A percentile compares a stretch with the other conserved stretches of the same genome.
These are phyloP conservation scores for Plasmodium yoelii DNA, from an alignment of 169 alveolate species.

Conservation along the genomic window DNA sequence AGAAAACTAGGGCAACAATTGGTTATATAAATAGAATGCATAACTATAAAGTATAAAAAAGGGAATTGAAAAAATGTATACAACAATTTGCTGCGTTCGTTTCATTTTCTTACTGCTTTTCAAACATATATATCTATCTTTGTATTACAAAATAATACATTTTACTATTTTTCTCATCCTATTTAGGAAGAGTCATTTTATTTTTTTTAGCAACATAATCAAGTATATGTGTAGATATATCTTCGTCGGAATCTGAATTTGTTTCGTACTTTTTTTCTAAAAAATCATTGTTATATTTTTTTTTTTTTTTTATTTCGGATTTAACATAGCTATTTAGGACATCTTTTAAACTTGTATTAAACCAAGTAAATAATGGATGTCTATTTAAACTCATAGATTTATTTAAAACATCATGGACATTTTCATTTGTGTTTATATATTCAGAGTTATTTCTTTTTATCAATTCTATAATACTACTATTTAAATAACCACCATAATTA, in stretches of 20 bases:
- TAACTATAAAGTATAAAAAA: no score
- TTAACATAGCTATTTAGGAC: slow-evolving; percentile 60
- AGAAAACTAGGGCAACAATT: no score
- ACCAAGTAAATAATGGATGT: slow-evolving; percentile 62
- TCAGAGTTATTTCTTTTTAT: slow-evolving; percentile 40
- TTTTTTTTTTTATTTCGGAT: slow-evolving; percentile 59
- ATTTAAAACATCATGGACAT: slow-evolving; percentile 40
- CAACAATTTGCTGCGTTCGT: no score
- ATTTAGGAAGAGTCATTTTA: neutral
- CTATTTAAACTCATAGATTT: slow-evolving; percentile 50
- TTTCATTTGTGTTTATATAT: slow-evolving; percentile 21
- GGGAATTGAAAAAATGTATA: no score
- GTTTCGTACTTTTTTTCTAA: slow-evolving; percentile 31
- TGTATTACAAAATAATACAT: no score
- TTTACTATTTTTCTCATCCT: no score
- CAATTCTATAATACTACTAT: slow-evolving; percentile 33
- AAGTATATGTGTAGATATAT: slow-evolving; percentile 59
- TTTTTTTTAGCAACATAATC: slow-evolving; percentile 49
- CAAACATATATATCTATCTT: no score
- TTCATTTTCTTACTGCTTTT: no score
- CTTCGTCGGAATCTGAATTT: slow-evolving; percentile 61
- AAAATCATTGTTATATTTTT: slow-evolving; percentile 32
- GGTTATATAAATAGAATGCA: no score
- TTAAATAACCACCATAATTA: slow-evolving; percentile 73
- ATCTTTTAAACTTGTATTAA: slow-evolving; percentile 64